These are phyloP conservation scores for Tolypocladium ovalisporum DNA, from an alignment of 2,329 filamentous ascomycete species.

Conservation along the genomic window DNA sequence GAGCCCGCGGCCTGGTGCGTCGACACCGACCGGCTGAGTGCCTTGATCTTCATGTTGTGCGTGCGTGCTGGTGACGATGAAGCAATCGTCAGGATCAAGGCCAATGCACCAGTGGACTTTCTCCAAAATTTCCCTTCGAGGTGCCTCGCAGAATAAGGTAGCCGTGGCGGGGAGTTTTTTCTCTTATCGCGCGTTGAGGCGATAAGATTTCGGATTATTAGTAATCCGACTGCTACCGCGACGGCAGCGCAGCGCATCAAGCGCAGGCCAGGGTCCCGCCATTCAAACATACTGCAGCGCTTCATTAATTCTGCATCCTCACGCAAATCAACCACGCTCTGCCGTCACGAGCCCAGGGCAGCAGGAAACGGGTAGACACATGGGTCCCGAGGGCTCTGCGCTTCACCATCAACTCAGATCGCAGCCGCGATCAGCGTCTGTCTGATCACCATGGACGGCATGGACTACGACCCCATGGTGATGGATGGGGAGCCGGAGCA, in stretches of 20 bases:
- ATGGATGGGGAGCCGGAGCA: constrained; percentile 47
- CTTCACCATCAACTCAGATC: not conserved
- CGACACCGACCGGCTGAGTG: constrained; percentile 53
- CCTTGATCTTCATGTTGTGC: constrained; percentile 46
- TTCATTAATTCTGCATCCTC: not conserved
- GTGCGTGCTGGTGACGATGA: not conserved
- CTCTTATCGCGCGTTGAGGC: constrained; percentile 14
- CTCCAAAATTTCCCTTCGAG: constrained; percentile 1
- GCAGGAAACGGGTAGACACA: not conserved
- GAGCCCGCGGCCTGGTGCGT: constrained; percentile 58
- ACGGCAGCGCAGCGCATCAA: not conserved
- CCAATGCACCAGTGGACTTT: not conserved
- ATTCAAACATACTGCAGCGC: not conserved
- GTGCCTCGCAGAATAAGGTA: not conserved
- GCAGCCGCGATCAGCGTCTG: constrained; percentile 1
- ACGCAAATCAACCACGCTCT: not conserved
- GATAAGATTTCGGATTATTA: constrained; percentile 20
- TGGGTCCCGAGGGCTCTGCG: not conserved
- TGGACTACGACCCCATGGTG: constrained; percentile 52
- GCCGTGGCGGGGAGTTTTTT: constrained; percentile 17
- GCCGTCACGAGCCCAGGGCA: not conserved
- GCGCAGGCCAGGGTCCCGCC: not conserved
- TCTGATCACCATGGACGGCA: constrained; percentile 26
- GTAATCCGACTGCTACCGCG: constrained; percentile 11
- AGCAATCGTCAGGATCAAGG: not conserved